Base-by-base conservation (phyloP, 441 rosid genomes). In the Populus hybrid region DNA sequence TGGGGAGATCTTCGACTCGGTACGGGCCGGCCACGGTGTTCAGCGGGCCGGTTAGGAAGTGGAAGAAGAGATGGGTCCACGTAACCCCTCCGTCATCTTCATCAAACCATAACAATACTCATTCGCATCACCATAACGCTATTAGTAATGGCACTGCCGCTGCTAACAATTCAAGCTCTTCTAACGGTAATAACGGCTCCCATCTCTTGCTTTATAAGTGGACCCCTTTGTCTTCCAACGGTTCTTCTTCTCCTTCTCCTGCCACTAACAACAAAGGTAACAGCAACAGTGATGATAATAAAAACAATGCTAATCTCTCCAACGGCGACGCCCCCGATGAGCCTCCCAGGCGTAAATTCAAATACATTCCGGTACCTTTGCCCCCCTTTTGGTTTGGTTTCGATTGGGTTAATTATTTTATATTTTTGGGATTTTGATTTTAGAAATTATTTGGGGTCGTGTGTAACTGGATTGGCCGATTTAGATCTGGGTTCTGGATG, bases 61-160 rank as follows among this genome's bases (percentile, higher is more conserved):
- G 99, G 99, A 93, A 89, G 91, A 95, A 95, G 92, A 87, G 89
- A 84, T 95, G 99, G 99, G 86, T 95, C 87, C 97, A 86, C 81
- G 90, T 89, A 57, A 80, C 95, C 53, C 93, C 92, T 4, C 70
- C 81, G 16, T 14, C 32, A 30, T 30, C 32, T 30, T 30, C 32
- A 30, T 30, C 91, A 72, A 77, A 74, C 82, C 71, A 72, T 75
- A 82, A 64, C 83, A 77, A 36, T 75, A 57, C 70, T 68, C 85
- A 76, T 2, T 79, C 79, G 35, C 81, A 35, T 53, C 79, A 83
- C 81, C 28, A 46, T 24, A 82, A 67, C 83, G 71, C 11, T 80
- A 53, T 38, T 81, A 82, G 78, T 78, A 83, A 77, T 79, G 32
- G 32, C 67, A 87, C 88, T 72, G 14, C 69, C 35, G 16, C 69